Evolutionary conservation across 2,329 filamentous ascomycete genomes (phyloP).

Genomic region (Cordyceps fumosorosea): DNA sequence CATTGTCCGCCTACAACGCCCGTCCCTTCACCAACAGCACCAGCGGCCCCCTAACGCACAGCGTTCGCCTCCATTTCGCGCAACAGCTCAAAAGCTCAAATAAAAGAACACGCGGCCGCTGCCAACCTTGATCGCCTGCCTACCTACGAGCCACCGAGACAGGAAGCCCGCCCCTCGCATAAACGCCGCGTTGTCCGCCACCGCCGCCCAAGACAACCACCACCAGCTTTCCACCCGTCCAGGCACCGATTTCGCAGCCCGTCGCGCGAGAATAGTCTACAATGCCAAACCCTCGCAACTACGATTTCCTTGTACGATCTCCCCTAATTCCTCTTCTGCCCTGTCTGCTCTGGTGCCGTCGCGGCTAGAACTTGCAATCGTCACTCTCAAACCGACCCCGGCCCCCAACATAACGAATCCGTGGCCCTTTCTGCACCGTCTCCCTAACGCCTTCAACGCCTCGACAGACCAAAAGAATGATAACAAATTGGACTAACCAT

Average conservation of each 20-base stretch:
- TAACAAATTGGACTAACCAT: not conserved
- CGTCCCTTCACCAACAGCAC: not conserved
- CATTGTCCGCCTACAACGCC: not conserved
- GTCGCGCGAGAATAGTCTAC: conserved; percentile 24
- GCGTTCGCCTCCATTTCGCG: not conserved
- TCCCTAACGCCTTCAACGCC: conserved; percentile 13
- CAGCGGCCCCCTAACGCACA: not conserved
- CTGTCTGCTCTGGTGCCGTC: not conserved
- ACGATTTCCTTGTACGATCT: conserved; percentile 85
- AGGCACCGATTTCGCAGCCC: not conserved
- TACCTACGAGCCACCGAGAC: not conserved
- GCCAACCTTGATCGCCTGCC: not conserved
- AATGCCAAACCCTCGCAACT: conserved; percentile 98
- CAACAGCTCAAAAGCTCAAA: not conserved
- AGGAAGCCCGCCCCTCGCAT: conserved; percentile 1
- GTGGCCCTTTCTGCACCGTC: not conserved
- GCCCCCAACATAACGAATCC: not conserved
- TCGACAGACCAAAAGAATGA: not conserved
- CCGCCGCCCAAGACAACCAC: not conserved
- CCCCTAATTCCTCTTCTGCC: conserved; percentile 14
- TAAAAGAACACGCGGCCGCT: not conserved
- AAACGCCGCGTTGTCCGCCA: conserved; percentile 6
- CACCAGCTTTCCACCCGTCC: not conserved
- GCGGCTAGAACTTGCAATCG: not conserved
- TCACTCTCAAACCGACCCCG: not conserved